Conservation (phyloP, 2,329 filamentous ascomycete species). For the Rosellinia necatrix region DNA sequence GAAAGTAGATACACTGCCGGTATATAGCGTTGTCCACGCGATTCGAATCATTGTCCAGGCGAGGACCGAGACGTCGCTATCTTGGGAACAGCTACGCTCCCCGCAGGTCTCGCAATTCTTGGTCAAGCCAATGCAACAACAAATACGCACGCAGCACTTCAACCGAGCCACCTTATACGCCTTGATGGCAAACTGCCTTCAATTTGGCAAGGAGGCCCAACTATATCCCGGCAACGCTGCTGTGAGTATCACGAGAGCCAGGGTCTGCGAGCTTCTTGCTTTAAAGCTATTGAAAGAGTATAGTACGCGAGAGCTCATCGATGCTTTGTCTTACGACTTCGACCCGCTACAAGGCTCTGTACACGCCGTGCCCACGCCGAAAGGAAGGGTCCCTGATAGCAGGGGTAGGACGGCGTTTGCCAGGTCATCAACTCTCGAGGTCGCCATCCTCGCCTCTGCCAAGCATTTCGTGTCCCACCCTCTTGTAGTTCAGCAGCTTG, state of each 20-base stretch:
- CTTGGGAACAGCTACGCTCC: slow-evolving; percentile 95
- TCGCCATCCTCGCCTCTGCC: slow-evolving; percentile 89
- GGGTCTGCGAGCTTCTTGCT: slow-evolving; percentile 88
- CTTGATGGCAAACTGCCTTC: slow-evolving; percentile 89
- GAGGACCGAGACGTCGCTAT: slow-evolving; percentile 87
- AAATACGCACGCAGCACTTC: slow-evolving; percentile 82
- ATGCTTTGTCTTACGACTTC: slow-evolving; percentile 93
- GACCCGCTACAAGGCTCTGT: slow-evolving; percentile 85
- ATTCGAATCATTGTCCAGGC: slow-evolving; percentile 84
- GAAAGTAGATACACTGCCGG: slow-evolving; percentile 74
- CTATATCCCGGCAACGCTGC: slow-evolving; percentile 82
- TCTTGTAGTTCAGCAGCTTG: slow-evolving; percentile 89
- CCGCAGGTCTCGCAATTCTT: slow-evolving; percentile 95
- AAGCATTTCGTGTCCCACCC: slow-evolving; percentile 93
- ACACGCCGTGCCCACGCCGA: slow-evolving; percentile 46
- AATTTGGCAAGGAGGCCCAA: slow-evolving; percentile 88
- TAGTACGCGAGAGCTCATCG: slow-evolving; percentile 85
- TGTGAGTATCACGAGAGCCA: slow-evolving; percentile 79
- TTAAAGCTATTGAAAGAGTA: slow-evolving; percentile 91
- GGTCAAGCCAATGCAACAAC: slow-evolving; percentile 91
- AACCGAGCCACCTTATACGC: slow-evolving; percentile 86
- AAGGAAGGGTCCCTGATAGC: slow-evolving; percentile 42
- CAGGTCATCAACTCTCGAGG: slow-evolving; percentile 86
- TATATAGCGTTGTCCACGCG: slow-evolving; percentile 88
- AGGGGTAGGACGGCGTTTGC: slow-evolving; percentile 61